These are phyloP conservation scores for Diaporthe vaccinii DNA, from an alignment of 2,329 filamentous ascomycete genomes.

Conservation along the genomic window DNA sequence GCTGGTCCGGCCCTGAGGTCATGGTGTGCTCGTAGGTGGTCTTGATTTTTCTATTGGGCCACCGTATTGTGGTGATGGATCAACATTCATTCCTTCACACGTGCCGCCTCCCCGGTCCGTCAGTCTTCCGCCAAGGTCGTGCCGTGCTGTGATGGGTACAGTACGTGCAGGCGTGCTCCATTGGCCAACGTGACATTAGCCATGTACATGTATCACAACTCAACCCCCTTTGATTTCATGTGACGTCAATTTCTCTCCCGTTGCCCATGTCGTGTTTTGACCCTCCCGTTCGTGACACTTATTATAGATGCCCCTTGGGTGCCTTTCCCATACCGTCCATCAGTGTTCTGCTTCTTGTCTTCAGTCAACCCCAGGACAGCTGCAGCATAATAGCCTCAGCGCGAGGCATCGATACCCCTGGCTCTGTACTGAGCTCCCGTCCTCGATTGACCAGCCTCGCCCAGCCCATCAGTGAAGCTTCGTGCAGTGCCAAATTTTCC, in stretches of 20 bases:
- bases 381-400: conserved; percentile 5
- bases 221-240: conserved; percentile 20
- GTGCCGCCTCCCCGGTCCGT: not conserved
- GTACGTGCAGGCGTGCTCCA: not conserved
- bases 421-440: not conserved
- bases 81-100: not conserved
- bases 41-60: not conserved
- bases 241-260: conserved; percentile 1
- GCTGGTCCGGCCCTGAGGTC: conserved; percentile 14
- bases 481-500: not conserved
- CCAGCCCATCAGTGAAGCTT: not conserved
- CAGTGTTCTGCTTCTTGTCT: not conserved
- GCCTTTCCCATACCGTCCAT: not conserved
- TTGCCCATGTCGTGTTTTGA: not conserved
- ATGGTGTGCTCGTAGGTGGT: not conserved
- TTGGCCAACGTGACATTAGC: not conserved
- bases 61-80: not conserved
- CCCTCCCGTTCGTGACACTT: not conserved
- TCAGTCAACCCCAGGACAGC: not conserved
- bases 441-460: not conserved
- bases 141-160: not conserved
- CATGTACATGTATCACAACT: conserved; percentile 14
- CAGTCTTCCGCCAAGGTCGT: not conserved
- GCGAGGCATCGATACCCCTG: conserved; percentile 21
- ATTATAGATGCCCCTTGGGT: conserved; percentile 1